A percentile compares a stretch with the other conserved stretches of the same genome.
Conservation (phyloP, 225 moss, liverwort and hornwort genomes). For the Bryoerythrophyllum caledonicum region DNA sequence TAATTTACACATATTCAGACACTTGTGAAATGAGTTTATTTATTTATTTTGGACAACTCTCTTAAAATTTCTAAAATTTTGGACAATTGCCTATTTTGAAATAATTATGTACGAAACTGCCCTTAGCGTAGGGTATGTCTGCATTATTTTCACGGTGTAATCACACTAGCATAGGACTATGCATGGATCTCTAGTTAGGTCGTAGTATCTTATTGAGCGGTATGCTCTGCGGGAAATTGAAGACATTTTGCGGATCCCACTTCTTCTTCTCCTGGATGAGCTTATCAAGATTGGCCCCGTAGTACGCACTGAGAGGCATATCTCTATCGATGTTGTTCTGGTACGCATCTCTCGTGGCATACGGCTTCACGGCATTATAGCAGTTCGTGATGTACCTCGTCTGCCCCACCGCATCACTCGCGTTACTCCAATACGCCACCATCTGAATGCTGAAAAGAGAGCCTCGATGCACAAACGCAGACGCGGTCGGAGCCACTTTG, state of each 20-base stretch:
- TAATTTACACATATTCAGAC: no score
- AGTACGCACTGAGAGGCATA: conserved; percentile 59
- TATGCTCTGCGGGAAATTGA: conserved; percentile 75
- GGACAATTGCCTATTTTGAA: no score
- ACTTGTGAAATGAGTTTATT: no score
- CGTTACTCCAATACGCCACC: conserved; percentile 55
- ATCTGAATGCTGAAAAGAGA: conserved; percentile 68
- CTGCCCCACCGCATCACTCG: conserved; percentile 10
- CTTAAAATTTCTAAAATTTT: no score
- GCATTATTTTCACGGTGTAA: no score
- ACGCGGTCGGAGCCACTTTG: conserved; percentile 19
- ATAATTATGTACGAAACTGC: no score
- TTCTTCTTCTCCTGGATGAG: conserved; percentile 53
- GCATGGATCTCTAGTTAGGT: no score
- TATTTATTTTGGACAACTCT: no score
- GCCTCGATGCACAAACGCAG: conserved; percentile 57
- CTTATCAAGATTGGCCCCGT: conserved; percentile 51
- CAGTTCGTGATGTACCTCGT: conserved; percentile 38
- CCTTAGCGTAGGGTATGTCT: no score
- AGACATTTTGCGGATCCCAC: conserved; percentile 69
- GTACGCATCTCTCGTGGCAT: conserved; percentile 41
- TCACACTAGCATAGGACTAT: no score
- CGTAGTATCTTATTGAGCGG: conserved; percentile 17
- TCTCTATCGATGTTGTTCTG: conserved; percentile 80
- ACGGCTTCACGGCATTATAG: conserved; percentile 51